Evolutionary conservation across 2,329 filamentous ascomycete genomes (phyloP), one percentile per base, ranked within the genome.

Genomic region (Pseudogymnoascus sp.): DNA sequence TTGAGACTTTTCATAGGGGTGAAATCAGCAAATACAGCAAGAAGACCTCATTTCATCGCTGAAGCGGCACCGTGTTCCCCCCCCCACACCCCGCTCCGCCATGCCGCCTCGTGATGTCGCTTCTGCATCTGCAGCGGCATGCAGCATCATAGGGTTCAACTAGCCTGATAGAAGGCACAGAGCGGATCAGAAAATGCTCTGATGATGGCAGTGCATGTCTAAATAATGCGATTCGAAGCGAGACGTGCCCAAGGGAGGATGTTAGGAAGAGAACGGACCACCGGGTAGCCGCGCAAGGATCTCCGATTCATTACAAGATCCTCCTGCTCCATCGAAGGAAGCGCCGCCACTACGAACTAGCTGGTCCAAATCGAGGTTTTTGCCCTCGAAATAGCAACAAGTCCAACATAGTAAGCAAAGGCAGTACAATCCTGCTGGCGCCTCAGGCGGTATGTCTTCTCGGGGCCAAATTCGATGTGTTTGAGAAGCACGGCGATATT

Each of bases 1-100:
- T 56, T 56, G 50, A 56, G 50, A 56, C 50, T 19, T 56, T 33
- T 33, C 21, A 33, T 56, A 56, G 50, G 50, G 50, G 50, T 56
- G 50, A 11, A 6, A 56, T 29, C n/a, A 19, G 10, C 44, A 14
- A 26, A 50, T 13, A n/a, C 47, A 53, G 6, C 26, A 19, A 33
- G n/a, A 31, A 47, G 42, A 56, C 29, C 33, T 33, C 29, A 33
- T 33, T 33, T 19, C 26, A 19, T 26, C 16, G n/a, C 6, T 56
- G 50, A 56, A 56, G 50, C 50, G 50, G 50, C 50, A 56, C 50
- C 26, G 50, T 56, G 50, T 56, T 33, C 10, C 5, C 47, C 24
- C 29, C 50, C 50, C 50, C 50, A 33, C 47, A 56, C 47, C 47
- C 47, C 47, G 47, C 47, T 56, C 26, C 26, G 47, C 47, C 47